Evolutionary conservation across 257 asterid species (phyloP).

Genomic region (Solanum neorickii): DNA sequence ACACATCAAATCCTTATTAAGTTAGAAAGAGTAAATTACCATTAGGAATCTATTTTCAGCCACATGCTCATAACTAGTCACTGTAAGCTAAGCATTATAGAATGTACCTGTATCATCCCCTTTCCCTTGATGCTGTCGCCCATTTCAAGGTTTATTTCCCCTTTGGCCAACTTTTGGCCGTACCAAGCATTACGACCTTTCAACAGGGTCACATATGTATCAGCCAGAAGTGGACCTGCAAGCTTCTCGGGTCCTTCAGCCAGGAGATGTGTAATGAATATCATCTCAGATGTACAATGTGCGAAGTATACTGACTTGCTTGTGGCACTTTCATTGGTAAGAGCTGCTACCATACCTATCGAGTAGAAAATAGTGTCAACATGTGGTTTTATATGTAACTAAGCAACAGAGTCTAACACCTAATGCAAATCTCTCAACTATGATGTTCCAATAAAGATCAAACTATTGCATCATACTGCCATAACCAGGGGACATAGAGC

Average conservation of each 20-base stretch:
- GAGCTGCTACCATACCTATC: slow-evolving; percentile 89
- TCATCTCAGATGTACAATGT: slow-evolving; percentile 87
- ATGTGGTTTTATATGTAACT: not conserved
- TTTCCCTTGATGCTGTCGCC: slow-evolving; percentile 91
- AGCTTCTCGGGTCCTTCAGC: slow-evolving; percentile 85
- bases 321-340: slow-evolving; percentile 89
- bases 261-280: slow-evolving; percentile 74
- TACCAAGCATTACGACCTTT: slow-evolving; percentile 93
- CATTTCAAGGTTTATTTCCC: slow-evolving; percentile 64
- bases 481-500: not conserved
- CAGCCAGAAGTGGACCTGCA: slow-evolving; percentile 87
- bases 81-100: not conserved
- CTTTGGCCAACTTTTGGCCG: slow-evolving; percentile 78
- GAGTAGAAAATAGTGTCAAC: not conserved
- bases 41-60: not conserved
- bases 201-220: slow-evolving; percentile 71
- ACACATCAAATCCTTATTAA: not conserved
- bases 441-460: not conserved
- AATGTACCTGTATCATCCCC: slow-evolving; percentile 79
- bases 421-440: not conserved
- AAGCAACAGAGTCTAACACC: not conserved
- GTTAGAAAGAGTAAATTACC: not conserved
- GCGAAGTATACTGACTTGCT: slow-evolving; percentile 90
- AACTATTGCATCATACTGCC: not conserved
- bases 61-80: not conserved